Percentiles rank a stretch among this genome's conserved stretches.
Evolutionary conservation across 2,329 filamentous ascomycete genomes (phyloP).

Genomic region (Thielaviopsis cerberus): DNA sequence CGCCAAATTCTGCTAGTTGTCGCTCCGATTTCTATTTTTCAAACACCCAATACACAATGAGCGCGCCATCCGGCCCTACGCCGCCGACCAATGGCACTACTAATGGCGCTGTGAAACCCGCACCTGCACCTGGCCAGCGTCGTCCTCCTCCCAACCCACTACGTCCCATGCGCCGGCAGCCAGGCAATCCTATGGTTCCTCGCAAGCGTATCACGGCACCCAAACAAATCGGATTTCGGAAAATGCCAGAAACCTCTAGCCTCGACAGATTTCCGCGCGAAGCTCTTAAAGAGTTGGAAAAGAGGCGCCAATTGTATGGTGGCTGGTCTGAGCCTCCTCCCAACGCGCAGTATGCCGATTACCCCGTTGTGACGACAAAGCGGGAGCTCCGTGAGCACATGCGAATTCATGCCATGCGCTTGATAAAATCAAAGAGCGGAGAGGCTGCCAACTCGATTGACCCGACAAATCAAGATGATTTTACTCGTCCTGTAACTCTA

Average conservation of each 20-base stretch:
- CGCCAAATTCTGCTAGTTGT: not conserved
- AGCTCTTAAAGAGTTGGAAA: constrained; percentile 18
- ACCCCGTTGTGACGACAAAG: constrained; percentile 67
- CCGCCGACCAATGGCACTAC: constrained; percentile 17
- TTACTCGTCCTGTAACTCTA: constrained; percentile 70
- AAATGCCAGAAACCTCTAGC: constrained; percentile 6
- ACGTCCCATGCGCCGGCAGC: constrained; percentile 8
- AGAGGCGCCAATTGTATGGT: constrained; percentile 27
- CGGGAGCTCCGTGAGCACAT: constrained; percentile 59
- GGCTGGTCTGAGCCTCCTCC: constrained; percentile 40
- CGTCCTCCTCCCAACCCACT: constrained; percentile 6
- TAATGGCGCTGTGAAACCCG: not conserved
- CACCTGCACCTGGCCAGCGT: constrained; percentile 5
- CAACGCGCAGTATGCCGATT: constrained; percentile 30
- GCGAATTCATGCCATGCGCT: constrained; percentile 73
- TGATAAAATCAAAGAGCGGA: constrained; percentile 37
- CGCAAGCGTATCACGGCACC: constrained; percentile 5
- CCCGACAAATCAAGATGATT: constrained; percentile 51
- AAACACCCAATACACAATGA: constrained; percentile 21
- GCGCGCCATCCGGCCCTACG: constrained; percentile 19
- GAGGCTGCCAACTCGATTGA: constrained; percentile 44
- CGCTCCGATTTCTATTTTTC: not conserved
- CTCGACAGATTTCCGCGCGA: constrained; percentile 3
- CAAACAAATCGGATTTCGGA: constrained; percentile 10
- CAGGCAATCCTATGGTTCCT: constrained; percentile 10